Base-by-base conservation (phyloP, 2,329 filamentous ascomycete species). In the Aspergillus tubingensis region DNA sequence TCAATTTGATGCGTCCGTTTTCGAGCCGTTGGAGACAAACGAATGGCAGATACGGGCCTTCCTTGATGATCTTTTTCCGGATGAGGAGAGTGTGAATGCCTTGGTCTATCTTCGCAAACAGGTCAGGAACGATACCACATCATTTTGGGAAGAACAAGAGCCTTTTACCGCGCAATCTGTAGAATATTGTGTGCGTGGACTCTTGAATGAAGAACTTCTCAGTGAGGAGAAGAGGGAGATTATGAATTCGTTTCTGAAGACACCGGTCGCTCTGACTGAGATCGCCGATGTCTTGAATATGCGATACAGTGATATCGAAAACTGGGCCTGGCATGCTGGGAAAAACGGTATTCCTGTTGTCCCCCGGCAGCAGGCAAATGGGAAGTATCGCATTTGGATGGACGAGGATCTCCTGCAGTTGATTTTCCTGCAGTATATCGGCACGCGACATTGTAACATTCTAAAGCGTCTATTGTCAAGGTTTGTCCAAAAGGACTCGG, bases 401-500 rank as follows among this genome's bases (percentile, higher is more conserved):
- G 78, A 81, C 58, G 78, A 81, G 57, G 79, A 81, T 52, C 74
- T 81, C 10, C 67, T 81, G 15, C 78, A 81, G 62, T 74, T 77
- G n/a, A 75, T 81, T 11, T 80, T 81, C 58, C 72, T 79, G 13
- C 77, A 81, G 55, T 79, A 75, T 58, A 77, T 81, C 39, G 77
- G 76, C 2, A 69, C 77, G 27, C 63, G 65, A 17, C 70, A 78
- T 60, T 77, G 74, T 55, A 69, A 71, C 8, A 51, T 71, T 2
- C 19, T 72, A 3, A 71, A 70, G 56, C 3, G 1, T 0, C n/a
- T 39, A 0, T 56, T 72, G 7, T 58, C 57, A n/a, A 7, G 30
- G 0, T 60, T 69, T 21, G 62, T 68, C 8, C 21, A 55, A 27
- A 2, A 49, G 1, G 21, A 41, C 0, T 32, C 11, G 2, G 54